phyloP scores from a whole-genome alignment of 345 rosid genomes.

The Ceriops tagal region DNA sequence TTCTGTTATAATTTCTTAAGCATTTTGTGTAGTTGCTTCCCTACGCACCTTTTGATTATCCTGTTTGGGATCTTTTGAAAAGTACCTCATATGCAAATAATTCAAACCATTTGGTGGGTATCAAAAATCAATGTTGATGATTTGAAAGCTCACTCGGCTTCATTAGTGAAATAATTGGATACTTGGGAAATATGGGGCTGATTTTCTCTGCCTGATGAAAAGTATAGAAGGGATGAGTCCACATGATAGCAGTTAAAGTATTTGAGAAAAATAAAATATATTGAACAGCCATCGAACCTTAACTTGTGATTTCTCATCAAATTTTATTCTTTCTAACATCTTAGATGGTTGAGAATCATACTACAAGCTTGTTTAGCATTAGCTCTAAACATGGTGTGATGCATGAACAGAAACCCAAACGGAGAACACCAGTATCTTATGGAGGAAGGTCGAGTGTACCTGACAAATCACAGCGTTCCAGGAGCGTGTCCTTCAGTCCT shows the following conservation, averaged over 20 bases:
- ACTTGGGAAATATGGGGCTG: too few relatives aligned
- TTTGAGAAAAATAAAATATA: too few relatives aligned
- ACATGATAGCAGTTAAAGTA: too few relatives aligned
- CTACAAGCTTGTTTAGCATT: background rate
- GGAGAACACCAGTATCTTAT: slow-evolving; percentile 71
- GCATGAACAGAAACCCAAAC: slow-evolving; percentile 75
- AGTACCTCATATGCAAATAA: background rate
- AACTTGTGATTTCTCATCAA: background rate
- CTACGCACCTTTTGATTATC: background rate
- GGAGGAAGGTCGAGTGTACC: slow-evolving; percentile 89
- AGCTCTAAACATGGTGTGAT: slow-evolving; percentile 3
- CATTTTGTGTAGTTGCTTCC: background rate
- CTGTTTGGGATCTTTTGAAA: background rate
- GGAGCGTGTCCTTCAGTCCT: slow-evolving; percentile 95
- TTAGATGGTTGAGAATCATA: background rate
- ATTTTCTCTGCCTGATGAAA: too few relatives aligned
- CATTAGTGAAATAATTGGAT: too few relatives aligned
- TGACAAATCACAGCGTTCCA: slow-evolving; percentile 88
- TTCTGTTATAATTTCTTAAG: slow-evolving; percentile 7
- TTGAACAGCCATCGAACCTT: background rate
- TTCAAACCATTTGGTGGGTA: background rate
- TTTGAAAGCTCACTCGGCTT: too few relatives aligned
- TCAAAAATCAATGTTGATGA: background rate
- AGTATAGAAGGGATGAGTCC: too few relatives aligned
- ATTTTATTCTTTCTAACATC: background rate